Conservation (phyloP, 208 protist species). For the Novymonas esmeraldas region DNA sequence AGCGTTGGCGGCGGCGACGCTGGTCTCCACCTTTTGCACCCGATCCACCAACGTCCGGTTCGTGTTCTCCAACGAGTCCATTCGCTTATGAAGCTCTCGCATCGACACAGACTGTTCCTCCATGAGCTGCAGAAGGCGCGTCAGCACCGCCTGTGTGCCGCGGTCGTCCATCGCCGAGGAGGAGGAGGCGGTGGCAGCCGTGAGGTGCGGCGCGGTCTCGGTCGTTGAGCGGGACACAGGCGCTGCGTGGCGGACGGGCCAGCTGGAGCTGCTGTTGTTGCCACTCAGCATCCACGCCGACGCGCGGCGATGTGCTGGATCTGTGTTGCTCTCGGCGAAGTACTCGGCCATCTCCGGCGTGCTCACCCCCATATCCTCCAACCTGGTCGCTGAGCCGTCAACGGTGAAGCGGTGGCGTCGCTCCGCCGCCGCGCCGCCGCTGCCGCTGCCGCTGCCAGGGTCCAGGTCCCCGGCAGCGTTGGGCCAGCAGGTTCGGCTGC, state of each 20-base stretch:
- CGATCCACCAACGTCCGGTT: slow-evolving; percentile 23
- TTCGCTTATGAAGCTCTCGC: slow-evolving; percentile 21
- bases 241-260: background rate
- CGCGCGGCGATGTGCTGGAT: background rate
- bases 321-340: slow-evolving; percentile 17
- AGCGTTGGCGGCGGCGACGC: background rate
- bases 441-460: background rate
- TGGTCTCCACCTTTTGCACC: slow-evolving; percentile 16
- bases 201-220: background rate
- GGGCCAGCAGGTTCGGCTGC: slow-evolving; percentile 3
- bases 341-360: slow-evolving; percentile 50
- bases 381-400: background rate
- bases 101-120: slow-evolving; percentile 27
- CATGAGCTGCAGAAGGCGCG: slow-evolving; percentile 20
- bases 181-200: background rate
- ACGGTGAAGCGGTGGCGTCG: background rate
- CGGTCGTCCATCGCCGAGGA: too few species aligned
- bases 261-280: background rate
- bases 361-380: slow-evolving; percentile 34
- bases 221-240: background rate
- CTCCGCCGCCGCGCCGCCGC: background rate
- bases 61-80: slow-evolving; percentile 24
- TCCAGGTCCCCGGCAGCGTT: background rate
- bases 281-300: slow-evolving; percentile 3
- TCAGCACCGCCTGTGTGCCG: slow-evolving; percentile 10